Base-by-base conservation (phyloP, 768 basidiomycete genomes). In the Amanita rimosa region DNA sequence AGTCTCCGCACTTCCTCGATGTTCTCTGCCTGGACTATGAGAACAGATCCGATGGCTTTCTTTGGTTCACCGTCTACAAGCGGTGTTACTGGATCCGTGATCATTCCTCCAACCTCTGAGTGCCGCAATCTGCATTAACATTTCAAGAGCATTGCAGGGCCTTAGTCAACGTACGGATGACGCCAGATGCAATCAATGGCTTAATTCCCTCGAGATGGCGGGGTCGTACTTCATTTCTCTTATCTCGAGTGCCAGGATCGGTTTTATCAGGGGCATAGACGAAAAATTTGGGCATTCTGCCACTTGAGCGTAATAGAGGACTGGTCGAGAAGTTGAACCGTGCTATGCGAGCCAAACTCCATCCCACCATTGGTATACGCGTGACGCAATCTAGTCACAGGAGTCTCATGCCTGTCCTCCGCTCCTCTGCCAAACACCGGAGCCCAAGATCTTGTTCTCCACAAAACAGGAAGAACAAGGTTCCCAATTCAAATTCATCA, bases 211-310 rank as follows among this genome's bases (percentile, higher is more conserved):
- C 58, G 11, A 79, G 55, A 53, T 82, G 79, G 19, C 58, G 54
- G 3, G 64, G 58, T 38, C 79, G 65, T 7, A 79, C 72, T 4
- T 61, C 57, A 62, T 75, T 68, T 38, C 80, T 62, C 33, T 68
- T 63, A 2, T 61, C 66, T 40, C 69, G 35, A 10, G 49, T 41
- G 16, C 22, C 31, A 7, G 42, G 24, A 51, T 75, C 73, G n/a
- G 67, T 65, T 53, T 55, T 68, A 57, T 82, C 81, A 5, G 75
- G 77, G 1, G 79, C 76, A 53, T 69, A 81, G 4, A 81, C 71
- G 35, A 77, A 52, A 59, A 76, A 81, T 39, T 58, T 64, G 49
- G 67, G 60, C 41, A 49, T 24, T 7, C 9, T 31, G 47, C 46
- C 4, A 48, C 24, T 41, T 33, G 19, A 10, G 5, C 19, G 36